Conservation (phyloP, 1,284 basidiomycete species). For the Apiotrichum veenhuisii region DNA sequence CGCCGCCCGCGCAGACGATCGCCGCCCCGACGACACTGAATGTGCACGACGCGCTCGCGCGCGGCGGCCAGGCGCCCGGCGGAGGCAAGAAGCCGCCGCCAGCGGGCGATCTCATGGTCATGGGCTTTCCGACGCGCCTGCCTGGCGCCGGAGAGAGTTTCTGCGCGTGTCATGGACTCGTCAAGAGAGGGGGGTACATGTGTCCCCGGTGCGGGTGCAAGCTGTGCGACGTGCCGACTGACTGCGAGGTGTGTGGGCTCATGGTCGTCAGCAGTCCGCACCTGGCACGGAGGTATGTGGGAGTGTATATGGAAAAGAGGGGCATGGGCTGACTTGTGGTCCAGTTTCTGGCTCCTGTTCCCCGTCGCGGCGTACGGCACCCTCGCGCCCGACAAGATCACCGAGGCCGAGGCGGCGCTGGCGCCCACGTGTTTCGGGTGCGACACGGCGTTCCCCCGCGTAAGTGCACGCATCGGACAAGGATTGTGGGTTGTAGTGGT, state of each 20-base stretch:
- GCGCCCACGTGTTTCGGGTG: slow-evolving; percentile 65
- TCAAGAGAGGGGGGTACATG: slow-evolving; percentile 85
- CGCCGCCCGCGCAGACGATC: slow-evolving; percentile 78
- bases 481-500: not conserved
- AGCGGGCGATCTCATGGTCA: slow-evolving; percentile 90
- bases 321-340: slow-evolving; percentile 5
- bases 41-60: slow-evolving; percentile 54
- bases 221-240: slow-evolving; percentile 96
- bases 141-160: slow-evolving; percentile 75
- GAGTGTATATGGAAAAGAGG: not conserved
- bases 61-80: slow-evolving; percentile 41
- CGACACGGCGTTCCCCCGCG: slow-evolving; percentile 58
- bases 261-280: slow-evolving; percentile 98
- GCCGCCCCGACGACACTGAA: slow-evolving; percentile 30
- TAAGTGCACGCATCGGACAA: slow-evolving; percentile 17
- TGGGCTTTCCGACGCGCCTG: slow-evolving; percentile 95
- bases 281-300: slow-evolving; percentile 81
- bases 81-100: slow-evolving; percentile 51
- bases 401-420: slow-evolving; percentile 50
- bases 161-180: slow-evolving; percentile 88
- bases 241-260: slow-evolving; percentile 93
- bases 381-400: slow-evolving; percentile 12
- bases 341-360: slow-evolving; percentile 48
- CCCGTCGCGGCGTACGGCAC: slow-evolving; percentile 37
- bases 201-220: slow-evolving; percentile 90